phyloP scores from a whole-genome alignment of 495 filamentous ascomycete species.

The Penicillium goetzii region DNA sequence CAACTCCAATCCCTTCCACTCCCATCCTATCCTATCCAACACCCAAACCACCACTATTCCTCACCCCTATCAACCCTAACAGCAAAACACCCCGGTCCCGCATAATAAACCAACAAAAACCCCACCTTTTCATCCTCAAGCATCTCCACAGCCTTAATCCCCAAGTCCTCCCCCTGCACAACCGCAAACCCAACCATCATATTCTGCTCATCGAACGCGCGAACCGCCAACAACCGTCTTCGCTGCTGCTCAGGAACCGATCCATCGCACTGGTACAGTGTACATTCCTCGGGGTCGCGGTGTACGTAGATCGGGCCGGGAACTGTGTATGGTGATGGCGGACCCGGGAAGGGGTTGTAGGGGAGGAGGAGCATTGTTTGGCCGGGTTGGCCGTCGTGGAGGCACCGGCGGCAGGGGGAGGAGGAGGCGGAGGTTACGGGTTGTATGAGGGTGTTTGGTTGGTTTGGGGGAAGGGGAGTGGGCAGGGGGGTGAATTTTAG shows the following conservation, averaged over 20 bases:
- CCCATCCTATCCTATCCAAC: not conserved
- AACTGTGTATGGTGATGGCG: not conserved
- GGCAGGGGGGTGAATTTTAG: conserved; percentile 6
- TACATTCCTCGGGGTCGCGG: not conserved
- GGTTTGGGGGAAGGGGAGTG: not conserved
- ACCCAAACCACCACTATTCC: not conserved
- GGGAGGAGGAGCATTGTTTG: conserved; percentile 1
- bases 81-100: conserved; percentile 10
- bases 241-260: conserved; percentile 3
- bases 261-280: not conserved
- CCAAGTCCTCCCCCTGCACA: not conserved
- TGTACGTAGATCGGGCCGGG: conserved; percentile 2
- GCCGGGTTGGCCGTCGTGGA: not conserved
- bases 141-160: not conserved
- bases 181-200: conserved; percentile 7
- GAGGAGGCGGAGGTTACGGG: not conserved
- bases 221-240: not conserved
- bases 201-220: not conserved
- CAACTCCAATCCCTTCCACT: not conserved
- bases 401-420: conserved; percentile 2
- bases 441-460: not conserved
- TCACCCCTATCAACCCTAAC: conserved; percentile 4
- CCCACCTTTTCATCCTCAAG: not conserved
- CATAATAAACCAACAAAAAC: conserved; percentile 13
- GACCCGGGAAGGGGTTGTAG: not conserved